Evolutionary conservation across 164 flowering plant species (phyloP), one percentile per base, ranked within the genome.

Genomic region (Chimonanthus praecox): DNA sequence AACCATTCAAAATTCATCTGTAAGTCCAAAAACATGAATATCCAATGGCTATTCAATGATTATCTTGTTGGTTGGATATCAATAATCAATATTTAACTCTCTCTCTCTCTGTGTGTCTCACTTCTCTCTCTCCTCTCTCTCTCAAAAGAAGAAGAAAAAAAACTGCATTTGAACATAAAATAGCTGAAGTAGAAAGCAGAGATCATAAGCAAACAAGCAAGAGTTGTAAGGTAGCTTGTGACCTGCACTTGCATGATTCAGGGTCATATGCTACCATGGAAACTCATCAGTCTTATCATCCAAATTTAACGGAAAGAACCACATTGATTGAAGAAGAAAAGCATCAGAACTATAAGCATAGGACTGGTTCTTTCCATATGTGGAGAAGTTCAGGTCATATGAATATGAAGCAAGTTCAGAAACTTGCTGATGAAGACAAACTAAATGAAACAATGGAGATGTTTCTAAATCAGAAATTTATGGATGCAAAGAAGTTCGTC

Each of bases 401-500:
- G n/a, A n/a, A n/a, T n/a, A n/a, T n/a, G n/a, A n/a, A n/a, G n/a
- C n/a, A n/a, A n/a, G n/a, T n/a, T n/a, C n/a, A n/a, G n/a, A n/a
- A n/a, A n/a, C n/a, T n/a, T n/a, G n/a, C n/a, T n/a, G n/a, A n/a
- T n/a, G n/a, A n/a, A n/a, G n/a, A n/a, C n/a, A n/a, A n/a, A n/a
- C n/a, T n/a, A 63, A 72, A 81, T 51, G 91, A 84, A 74, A 87
- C 88, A 68, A 76, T 88, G 18, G 85, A 85, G 80, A 82, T 83
- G 51, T 83, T 91, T 72, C 73, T 88, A 47, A 75, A 72, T 75
- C 88, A 88, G 81, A 87, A 85, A 76, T 77, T 84, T 20, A 60
- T 67, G 49, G 74, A 80, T 73, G 85, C 82, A 33, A 82, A 83
- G 70, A 73, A 77, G 54, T 79, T 74, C 46, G 61, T 71, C 43